These are phyloP conservation scores for Trichoderma breve DNA, from an alignment of 2,329 filamentous ascomycete species.

Conservation along the genomic window DNA sequence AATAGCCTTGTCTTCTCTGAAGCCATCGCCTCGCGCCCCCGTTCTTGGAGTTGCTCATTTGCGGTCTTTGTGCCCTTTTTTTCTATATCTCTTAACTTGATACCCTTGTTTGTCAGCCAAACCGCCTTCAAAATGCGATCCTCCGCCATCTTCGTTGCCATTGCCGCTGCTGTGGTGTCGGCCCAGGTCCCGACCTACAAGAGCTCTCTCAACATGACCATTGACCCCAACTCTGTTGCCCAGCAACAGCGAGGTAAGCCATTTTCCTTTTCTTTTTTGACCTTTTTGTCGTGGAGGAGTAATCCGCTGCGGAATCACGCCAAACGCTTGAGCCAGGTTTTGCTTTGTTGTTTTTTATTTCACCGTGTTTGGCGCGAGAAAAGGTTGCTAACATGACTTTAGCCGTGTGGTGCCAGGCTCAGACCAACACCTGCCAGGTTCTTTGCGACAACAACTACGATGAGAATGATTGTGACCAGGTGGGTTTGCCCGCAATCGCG, in stretches of 20 bases:
- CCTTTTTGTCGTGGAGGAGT: background rate
- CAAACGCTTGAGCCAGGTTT: background rate
- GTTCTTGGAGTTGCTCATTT: conserved; percentile 9
- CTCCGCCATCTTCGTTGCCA: conserved; percentile 40
- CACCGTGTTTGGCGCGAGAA: background rate
- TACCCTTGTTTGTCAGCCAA: conserved; percentile 13
- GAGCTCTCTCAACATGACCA: conserved; percentile 41
- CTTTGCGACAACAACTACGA: conserved; percentile 44
- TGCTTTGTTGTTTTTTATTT: background rate
- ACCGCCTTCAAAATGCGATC: conserved; percentile 41
- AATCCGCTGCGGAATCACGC: background rate
- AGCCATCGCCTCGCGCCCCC: background rate
- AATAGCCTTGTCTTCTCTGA: conserved; percentile 16
- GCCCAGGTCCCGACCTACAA: conserved; percentile 46
- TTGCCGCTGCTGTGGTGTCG: conserved; percentile 45
- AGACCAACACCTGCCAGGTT: conserved; percentile 49
- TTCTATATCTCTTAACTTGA: background rate
- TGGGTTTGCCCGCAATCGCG: conserved; percentile 34
- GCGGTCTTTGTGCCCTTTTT: conserved; percentile 10
- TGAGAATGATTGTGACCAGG: conserved; percentile 46
- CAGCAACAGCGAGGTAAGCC: conserved; percentile 41
- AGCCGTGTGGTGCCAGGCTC: conserved; percentile 53
- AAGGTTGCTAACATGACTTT: conserved; percentile 16
- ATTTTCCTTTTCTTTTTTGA: conserved; percentile 6
- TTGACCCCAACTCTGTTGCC: conserved; percentile 40